Conservation (phyloP, 768 basidiomycete species). For the Termitomyces sp. region DNA sequence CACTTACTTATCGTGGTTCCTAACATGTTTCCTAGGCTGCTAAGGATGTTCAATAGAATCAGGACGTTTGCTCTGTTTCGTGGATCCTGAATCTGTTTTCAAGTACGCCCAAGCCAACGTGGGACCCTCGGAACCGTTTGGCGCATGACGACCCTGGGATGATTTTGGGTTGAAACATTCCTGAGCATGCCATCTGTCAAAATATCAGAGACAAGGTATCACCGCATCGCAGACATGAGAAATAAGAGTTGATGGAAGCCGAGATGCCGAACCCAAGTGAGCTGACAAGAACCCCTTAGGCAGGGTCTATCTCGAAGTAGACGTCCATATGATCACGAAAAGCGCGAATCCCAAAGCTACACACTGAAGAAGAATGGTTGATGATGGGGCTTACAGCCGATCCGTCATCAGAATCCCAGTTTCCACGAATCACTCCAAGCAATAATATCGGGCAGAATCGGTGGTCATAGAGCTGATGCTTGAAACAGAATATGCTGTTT, state of each 20-base stretch:
- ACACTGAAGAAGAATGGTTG: constrained; percentile 5
- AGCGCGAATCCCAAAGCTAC: constrained; percentile 11
- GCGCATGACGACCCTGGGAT: constrained; percentile 9
- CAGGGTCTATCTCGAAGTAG: neutral
- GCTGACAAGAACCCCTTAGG: constrained; percentile 10
- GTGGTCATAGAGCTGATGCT: constrained; percentile 8
- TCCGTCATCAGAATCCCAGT: constrained; percentile 16
- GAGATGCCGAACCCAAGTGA: constrained; percentile 8
- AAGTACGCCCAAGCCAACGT: constrained; percentile 20
- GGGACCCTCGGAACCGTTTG: constrained; percentile 21
- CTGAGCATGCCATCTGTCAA: constrained; percentile 8
- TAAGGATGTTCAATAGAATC: neutral
- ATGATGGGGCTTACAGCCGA: constrained; percentile 11
- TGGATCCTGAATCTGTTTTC: constrained; percentile 1
- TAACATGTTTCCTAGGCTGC: neutral
- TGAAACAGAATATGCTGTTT: constrained; percentile 15
- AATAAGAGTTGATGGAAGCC: constrained; percentile 1
- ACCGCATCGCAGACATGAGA: constrained; percentile 9
- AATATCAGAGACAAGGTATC: neutral
- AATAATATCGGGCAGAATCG: constrained; percentile 16
- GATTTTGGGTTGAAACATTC: constrained; percentile 4
- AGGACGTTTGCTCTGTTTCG: neutral
- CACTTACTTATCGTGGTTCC: neutral
- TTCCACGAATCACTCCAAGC: constrained; percentile 13
- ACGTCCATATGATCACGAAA: constrained; percentile 9